phyloP scores from a whole-genome alignment of 176 grass and related monocot genomes.

The bread wheat (Triticum aestivum) region DNA sequence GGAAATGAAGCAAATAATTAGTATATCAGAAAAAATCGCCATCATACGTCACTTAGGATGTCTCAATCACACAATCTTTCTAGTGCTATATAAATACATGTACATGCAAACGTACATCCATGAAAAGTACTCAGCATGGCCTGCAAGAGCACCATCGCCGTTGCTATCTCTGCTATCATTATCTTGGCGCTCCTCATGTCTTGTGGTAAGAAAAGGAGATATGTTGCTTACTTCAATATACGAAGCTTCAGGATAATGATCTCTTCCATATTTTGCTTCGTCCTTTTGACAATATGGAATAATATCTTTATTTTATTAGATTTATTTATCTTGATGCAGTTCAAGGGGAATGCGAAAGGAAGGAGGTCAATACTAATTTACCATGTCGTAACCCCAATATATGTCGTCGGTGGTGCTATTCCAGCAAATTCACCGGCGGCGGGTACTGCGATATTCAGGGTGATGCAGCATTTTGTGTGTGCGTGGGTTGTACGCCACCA shows the following conservation, averaged over 20 bases:
- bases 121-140: background rate
- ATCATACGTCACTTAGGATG: too few relatives aligned
- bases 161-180: background rate
- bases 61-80: background rate
- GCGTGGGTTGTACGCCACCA: background rate
- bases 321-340: background rate
- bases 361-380: background rate
- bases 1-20: too few relatives aligned
- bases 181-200: background rate
- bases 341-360: background rate
- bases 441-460: background rate
- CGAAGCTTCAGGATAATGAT: background rate
- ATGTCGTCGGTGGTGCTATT: background rate
- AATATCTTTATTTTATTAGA: background rate
- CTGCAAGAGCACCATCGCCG: background rate
- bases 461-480: background rate
- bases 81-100: background rate
- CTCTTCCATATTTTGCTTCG: background rate
- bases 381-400: background rate
- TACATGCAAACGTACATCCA: background rate
- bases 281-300: background rate
- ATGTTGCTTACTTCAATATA: background rate
- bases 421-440: background rate
- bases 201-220: background rate
- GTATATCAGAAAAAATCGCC: too few relatives aligned